A percentile compares a stretch with the other conserved stretches of the same genome.
Evolutionary conservation across 2,329 filamentous ascomycete genomes (phyloP).

Genomic region (Chalaropsis ovoidea): DNA sequence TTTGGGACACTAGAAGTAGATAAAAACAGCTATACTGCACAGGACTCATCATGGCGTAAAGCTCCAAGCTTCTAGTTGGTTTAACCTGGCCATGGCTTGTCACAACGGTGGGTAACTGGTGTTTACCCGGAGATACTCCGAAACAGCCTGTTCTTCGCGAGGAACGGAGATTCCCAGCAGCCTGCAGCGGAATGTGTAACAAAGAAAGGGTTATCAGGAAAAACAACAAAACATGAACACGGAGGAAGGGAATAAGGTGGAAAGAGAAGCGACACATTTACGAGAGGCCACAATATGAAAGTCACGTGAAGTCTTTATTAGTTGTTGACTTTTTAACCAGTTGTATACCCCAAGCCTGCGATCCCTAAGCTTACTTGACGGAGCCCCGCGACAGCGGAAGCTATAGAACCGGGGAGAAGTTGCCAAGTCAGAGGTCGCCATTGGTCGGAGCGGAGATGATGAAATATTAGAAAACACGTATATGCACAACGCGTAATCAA

Average conservation of each 20-base stretch:
- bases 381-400: conserved; percentile 10
- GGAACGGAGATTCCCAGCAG: background rate
- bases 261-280: background rate
- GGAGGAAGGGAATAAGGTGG: background rate
- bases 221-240: background rate
- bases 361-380: conserved; percentile 2
- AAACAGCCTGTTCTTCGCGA: background rate
- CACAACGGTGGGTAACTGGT: background rate
- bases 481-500: conserved; percentile 4
- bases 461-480: background rate
- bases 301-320: background rate
- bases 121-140: background rate
- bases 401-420: background rate
- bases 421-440: background rate
- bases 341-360: background rate
- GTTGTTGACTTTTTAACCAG: too few relatives aligned
- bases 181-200: background rate
- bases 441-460: background rate
- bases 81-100: background rate
- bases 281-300: background rate
- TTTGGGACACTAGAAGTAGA: background rate
- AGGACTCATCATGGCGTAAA: conserved; percentile 1
- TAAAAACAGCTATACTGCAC: background rate
- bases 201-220: background rate
- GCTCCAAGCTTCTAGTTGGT: conserved; percentile 10